These are phyloP conservation scores for Nemania abortiva DNA, from an alignment of 2,329 filamentous ascomycete genomes.

Conservation along the genomic window DNA sequence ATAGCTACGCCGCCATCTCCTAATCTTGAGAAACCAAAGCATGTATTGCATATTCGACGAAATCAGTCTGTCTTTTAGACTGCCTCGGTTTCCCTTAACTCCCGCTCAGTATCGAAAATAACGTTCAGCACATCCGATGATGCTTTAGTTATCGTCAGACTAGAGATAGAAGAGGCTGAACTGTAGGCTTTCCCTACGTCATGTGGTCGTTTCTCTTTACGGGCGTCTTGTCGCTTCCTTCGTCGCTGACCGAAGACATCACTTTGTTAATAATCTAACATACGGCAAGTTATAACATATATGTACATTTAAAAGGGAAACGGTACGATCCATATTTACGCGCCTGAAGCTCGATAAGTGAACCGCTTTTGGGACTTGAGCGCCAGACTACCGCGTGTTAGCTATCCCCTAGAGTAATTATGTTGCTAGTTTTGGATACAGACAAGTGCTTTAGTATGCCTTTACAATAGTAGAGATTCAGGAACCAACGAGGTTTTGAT, in stretches of 20 bases:
- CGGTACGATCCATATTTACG: neutral
- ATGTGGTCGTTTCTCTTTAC: too few relatives aligned
- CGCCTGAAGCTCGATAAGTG: neutral
- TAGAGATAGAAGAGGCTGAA: neutral
- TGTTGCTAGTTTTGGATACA: neutral
- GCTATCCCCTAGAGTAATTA: neutral
- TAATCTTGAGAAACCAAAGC: too few relatives aligned
- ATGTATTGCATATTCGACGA: too few relatives aligned
- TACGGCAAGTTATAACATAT: neutral
- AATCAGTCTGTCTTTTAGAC: too few relatives aligned
- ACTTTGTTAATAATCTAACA: too few relatives aligned
- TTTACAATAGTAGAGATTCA: neutral
- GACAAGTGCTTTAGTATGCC: neutral
- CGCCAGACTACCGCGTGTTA: neutral
- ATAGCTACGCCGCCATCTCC: too few relatives aligned
- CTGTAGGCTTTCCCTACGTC: too few relatives aligned
- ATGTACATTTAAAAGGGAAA: neutral
- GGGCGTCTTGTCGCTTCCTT: too few relatives aligned
- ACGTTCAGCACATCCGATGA: neutral
- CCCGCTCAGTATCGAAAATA: too few relatives aligned
- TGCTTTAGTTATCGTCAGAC: neutral
- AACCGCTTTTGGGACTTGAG: neutral
- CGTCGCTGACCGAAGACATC: too few relatives aligned
- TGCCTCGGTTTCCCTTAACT: too few relatives aligned
- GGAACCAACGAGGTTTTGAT: neutral